Conservation (phyloP, 1,284 basidiomycete genomes). For the Trichosporon asahii region DNA sequence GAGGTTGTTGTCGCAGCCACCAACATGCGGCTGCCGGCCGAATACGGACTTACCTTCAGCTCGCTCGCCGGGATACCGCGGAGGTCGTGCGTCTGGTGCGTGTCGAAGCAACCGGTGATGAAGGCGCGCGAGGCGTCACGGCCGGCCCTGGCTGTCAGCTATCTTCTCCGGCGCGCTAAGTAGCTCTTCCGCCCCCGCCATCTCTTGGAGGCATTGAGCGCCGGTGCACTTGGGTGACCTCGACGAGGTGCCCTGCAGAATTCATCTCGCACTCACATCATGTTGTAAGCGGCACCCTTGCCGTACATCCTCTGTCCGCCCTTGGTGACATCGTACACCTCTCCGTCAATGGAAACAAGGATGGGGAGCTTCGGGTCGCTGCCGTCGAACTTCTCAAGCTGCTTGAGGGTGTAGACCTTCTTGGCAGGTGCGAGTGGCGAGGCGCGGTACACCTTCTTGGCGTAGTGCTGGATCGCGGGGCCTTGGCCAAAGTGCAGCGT, state of each 20-base stretch:
- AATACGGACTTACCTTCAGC: slow-evolving; percentile 58
- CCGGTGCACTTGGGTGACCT: no score
- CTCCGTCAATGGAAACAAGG: slow-evolving; percentile 85
- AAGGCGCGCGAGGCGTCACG: slow-evolving; percentile 83
- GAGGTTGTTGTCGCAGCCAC: no score
- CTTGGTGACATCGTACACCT: slow-evolving; percentile 53
- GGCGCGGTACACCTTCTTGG: not conserved
- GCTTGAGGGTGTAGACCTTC: slow-evolving; percentile 23
- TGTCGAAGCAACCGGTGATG: slow-evolving; percentile 85
- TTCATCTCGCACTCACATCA: slow-evolving; percentile 41
- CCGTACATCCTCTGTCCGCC: slow-evolving; percentile 52
- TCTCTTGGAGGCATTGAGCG: no score
- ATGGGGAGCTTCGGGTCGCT: slow-evolving; percentile 64
- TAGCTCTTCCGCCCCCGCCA: no score
- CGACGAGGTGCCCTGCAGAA: not conserved
- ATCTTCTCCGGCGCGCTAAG: no score
- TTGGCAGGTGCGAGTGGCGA: slow-evolving; percentile 16
- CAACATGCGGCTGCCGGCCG: no score
- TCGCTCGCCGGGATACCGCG: slow-evolving; percentile 73
- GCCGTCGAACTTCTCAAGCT: slow-evolving; percentile 74
- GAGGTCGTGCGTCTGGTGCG: slow-evolving; percentile 82
- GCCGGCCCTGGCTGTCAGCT: slow-evolving; percentile 59
- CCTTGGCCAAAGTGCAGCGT: slow-evolving; percentile 35
- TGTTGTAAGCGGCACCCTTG: slow-evolving; percentile 50
- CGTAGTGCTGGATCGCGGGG: slow-evolving; percentile 19